Evolutionary conservation across 371 early-diverging fungal genomes (phyloP).

Genomic region (Mortierella sp.): DNA sequence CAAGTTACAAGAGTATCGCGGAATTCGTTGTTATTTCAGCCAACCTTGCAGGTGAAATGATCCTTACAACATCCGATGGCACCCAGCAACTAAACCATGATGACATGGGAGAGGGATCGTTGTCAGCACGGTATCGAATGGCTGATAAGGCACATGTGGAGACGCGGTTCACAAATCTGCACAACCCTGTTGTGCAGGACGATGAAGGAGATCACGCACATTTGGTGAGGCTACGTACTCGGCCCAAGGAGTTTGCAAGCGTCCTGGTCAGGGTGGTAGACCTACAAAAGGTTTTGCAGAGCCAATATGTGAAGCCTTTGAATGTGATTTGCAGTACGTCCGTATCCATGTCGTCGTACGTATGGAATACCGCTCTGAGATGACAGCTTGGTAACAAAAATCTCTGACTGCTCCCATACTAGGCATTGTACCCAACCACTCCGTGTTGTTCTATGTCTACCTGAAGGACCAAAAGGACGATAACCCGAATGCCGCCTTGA

Average conservation of each 20-base stretch:
- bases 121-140: conserved; percentile 17
- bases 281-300: conserved; percentile 47
- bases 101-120: not conserved
- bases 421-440: conserved; percentile 33
- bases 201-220: conserved; percentile 21
- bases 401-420: not conserved
- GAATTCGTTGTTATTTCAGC: conserved; percentile 45
- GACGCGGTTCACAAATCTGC: conserved; percentile 31
- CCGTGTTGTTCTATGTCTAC: conserved; percentile 39
- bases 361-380: not conserved
- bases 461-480: conserved; percentile 22
- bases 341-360: not conserved
- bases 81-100: conserved; percentile 9
- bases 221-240: conserved; percentile 9
- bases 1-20: conserved; percentile 37
- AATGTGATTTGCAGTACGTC: conserved; percentile 50
- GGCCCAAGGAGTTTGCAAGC: conserved; percentile 38
- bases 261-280: conserved; percentile 37
- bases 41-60: conserved; percentile 39
- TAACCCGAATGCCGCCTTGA: conserved; percentile 28
- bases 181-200: conserved; percentile 27
- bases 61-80: conserved; percentile 38
- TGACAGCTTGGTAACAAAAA: not conserved
- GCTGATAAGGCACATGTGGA: conserved; percentile 50
- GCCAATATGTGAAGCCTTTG: conserved; percentile 37